Base-by-base conservation (phyloP, 2,329 filamentous ascomycete genomes). In the Colletotrichum camelliae region DNA sequence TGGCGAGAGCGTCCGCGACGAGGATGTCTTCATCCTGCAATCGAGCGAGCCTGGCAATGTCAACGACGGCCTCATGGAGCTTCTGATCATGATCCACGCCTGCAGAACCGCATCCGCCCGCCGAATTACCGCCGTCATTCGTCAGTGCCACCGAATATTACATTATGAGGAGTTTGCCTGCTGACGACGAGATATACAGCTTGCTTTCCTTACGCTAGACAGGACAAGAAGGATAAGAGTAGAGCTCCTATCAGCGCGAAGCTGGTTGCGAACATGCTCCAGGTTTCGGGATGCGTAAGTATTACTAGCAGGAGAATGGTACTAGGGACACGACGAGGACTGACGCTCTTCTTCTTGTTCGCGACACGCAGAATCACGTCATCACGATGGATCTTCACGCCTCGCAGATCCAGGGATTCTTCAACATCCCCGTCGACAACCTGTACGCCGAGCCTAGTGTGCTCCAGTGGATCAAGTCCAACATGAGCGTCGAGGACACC, bases 61-160 rank as follows among this genome's bases (percentile, higher is more conserved):
- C 87, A 98, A 98, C 86, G 95, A 98, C 84, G 94, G 94, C 70
- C 90, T 98, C 75, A 98, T 98, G 95, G 95, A 98, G 85, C 91
- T 97, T 43, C 90, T 98, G 76, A 97, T 97, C 85, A 96, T 97
- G 92, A 96, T 97, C 85, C 96, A 96, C 82, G 95, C 95, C 75
- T 97, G 95, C 89, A 85, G 83, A 64, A 87, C 85, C 21, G 86
- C 86, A 52, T 76, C 84, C 43, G 95, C 95, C 7, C 91, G 95
- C 77, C 94, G 95, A 77, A 96, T 97, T 85, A 97, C 95, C 29
- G 95, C 95, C 77, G 94, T 97, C 77, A 93, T 97, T 72, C 74
- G 74, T 76, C 21, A 60, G 74, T 76, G 9, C 9, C 57, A 18
- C 21, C 24, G 15, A 55, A 24, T 6, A 4, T 2, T 10, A 52